Conservation (phyloP, 371 early-diverging fungal genomes). For the Mycotypha africana region DNA sequence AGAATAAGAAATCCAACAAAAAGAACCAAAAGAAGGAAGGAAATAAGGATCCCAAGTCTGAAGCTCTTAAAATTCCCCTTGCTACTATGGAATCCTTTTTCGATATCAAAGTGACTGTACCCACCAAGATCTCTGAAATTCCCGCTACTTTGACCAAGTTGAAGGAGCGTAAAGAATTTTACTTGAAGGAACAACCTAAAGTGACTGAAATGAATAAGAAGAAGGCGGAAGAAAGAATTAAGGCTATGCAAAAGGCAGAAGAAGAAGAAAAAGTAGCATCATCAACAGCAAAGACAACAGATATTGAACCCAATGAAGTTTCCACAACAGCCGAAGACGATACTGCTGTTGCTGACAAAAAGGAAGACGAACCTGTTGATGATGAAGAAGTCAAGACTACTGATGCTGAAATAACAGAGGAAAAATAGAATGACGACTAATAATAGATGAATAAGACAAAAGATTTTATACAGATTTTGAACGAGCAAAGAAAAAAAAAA, state of each 20-base stretch:
- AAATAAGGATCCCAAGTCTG: slow-evolving; percentile 61
- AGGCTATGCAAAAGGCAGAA: slow-evolving; percentile 55
- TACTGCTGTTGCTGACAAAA: no score
- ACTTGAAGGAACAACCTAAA: slow-evolving; percentile 68
- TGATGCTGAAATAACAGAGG: no score
- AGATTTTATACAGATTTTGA: no score
- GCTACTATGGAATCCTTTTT: slow-evolving; percentile 77
- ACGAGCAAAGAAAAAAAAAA: no score
- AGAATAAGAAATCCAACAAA: slow-evolving; percentile 34
- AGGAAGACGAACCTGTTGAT: no score
- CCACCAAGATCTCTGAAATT: slow-evolving; percentile 68
- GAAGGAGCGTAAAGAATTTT: slow-evolving; percentile 66
- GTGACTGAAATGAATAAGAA: slow-evolving; percentile 82
- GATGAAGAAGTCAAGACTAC: no score
- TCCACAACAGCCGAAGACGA: no score
- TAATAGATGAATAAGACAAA: no score
- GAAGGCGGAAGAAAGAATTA: slow-evolving; percentile 83
- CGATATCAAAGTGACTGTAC: slow-evolving; percentile 77
- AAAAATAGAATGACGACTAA: no score
- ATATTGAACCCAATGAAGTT: no score
- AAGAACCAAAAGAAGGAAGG: slow-evolving; percentile 24
- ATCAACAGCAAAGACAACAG: no score
- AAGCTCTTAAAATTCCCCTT: slow-evolving; percentile 75
- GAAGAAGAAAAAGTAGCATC: slow-evolving; percentile 29
- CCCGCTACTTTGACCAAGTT: slow-evolving; percentile 67